Base-by-base conservation (phyloP, 148 eudicot species). In the Persicaria maculosa region DNA sequence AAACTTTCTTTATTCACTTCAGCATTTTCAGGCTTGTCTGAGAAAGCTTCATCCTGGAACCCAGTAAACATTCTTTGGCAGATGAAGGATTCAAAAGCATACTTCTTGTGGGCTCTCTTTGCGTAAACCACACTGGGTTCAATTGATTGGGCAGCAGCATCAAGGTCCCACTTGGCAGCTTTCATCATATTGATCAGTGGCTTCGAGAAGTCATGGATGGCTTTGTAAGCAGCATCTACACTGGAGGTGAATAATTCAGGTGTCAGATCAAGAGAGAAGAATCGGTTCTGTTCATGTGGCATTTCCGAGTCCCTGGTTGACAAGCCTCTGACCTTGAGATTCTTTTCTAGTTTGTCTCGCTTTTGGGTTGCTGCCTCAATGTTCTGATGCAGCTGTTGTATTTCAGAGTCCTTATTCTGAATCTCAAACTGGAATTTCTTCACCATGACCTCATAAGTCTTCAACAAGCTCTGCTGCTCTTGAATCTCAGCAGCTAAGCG, bases 101-200 rank as follows among this genome's bases (percentile, higher is more conserved):
- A 90, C 80, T 95, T 95, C 75, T 95, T 95, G 86, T 95, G 97
- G 62, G 97, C 93, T 77, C 99, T 82, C 78, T 89, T 90, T 53
- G 96, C 89, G 65, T 95, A 95, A 71, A 79, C 75, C 19, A 90
- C 77, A 68, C 87, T 80, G 4, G 94, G 90, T 79, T 87, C 97
- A 19, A 95, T 92, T 8, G 99, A 90, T 70, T 86, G 83, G 58
- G 99, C 96, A n/a, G 99, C 99, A 50, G 91, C 86, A 81, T 92
- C 99, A 46, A 95, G 94, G 85, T 95, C 97, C 99, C 99, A 92
- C 17, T 89, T 91, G 68, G 97, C 97, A 8, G 97, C 96, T 83
- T 95, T 95, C 98, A 95, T 95, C 98, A 95, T 88, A 85, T 92
- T 95, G 80, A 95, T 95, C 76, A 92, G 81, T 2, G 97, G 98